A percentile compares a stretch with the other conserved stretches of the same genome.
Evolutionary conservation across 306 rosid genomes (phyloP).

Genomic region (Malus domestica): DNA sequence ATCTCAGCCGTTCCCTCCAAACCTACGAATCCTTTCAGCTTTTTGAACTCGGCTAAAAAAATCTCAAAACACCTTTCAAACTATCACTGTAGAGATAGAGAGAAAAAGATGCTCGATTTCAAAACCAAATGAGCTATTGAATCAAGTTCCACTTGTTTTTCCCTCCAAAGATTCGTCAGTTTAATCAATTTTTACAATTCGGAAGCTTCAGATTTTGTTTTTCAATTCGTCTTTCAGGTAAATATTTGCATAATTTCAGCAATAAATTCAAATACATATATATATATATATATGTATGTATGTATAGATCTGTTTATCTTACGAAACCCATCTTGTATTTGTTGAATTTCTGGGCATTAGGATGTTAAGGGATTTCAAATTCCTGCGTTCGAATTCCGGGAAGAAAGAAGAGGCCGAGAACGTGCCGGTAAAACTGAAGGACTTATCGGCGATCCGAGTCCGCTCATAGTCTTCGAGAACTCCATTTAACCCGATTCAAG

Average conservation of each 20-base stretch:
- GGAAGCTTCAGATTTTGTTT: conserved; percentile 43
- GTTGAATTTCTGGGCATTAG: conserved; percentile 19
- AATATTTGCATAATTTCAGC: neutral
- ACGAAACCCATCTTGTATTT: neutral
- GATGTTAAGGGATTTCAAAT: conserved; percentile 77
- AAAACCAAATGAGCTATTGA: conserved; percentile 13
- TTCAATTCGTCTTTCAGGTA: conserved; percentile 67
- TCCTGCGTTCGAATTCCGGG: conserved; percentile 48
- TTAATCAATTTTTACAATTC: conserved; percentile 29
- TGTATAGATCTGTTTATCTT: neutral
- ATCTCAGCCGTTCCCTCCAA: conserved; percentile 57
- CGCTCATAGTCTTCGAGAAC: conserved; percentile 44
- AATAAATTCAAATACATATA: neutral
- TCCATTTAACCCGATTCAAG: conserved; percentile 76
- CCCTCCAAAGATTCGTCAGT: neutral
- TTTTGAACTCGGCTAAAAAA: conserved; percentile 14
- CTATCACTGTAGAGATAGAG: neutral
- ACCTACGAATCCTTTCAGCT: neutral
- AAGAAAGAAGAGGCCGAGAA: conserved; percentile 74
- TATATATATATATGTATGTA: neutral
- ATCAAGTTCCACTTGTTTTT: neutral
- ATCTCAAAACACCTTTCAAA: neutral
- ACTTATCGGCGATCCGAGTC: conserved; percentile 26
- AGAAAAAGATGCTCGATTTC: conserved; percentile 20
- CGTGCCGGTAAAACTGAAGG: conserved; percentile 39